Evolutionary conservation across 2,329 filamentous ascomycete genomes (phyloP).

Genomic region (Colletotrichum costaricense): DNA sequence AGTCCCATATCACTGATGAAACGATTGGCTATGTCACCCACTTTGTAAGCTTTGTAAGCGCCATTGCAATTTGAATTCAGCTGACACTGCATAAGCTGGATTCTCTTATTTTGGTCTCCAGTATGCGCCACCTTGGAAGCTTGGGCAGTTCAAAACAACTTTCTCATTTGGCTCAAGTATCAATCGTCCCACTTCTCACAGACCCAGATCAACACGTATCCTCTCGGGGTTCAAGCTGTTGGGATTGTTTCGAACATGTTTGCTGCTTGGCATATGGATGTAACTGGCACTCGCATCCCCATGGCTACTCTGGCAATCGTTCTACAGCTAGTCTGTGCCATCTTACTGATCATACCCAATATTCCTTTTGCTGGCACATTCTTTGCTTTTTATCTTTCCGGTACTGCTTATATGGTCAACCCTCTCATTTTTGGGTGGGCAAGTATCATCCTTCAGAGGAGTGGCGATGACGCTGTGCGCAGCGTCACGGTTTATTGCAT

Average conservation of each 20-base stretch:
- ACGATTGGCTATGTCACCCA: conserved; percentile 32
- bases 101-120: conserved; percentile 48
- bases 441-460: conserved; percentile 48
- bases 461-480: conserved; percentile 50
- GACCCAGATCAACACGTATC: conserved; percentile 50
- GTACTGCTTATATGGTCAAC: conserved; percentile 52
- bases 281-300: conserved; percentile 46
- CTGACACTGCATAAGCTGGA: conserved; percentile 34
- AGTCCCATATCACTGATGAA: conserved; percentile 38
- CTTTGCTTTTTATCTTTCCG: conserved; percentile 48
- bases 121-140: conserved; percentile 50
- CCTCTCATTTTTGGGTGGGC: conserved; percentile 53
- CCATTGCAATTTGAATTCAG: not conserved
- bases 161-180: conserved; percentile 44
- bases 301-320: conserved; percentile 46
- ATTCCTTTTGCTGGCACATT: conserved; percentile 41
- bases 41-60: conserved; percentile 35
- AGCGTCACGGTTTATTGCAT: conserved; percentile 51
- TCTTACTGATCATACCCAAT: conserved; percentile 46
- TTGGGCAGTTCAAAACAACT: conserved; percentile 40
- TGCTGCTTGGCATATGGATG: conserved; percentile 50
- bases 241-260: conserved; percentile 45
- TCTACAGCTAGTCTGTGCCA: conserved; percentile 46
- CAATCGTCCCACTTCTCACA: conserved; percentile 40
- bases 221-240: conserved; percentile 49